These are phyloP conservation scores for Candida smagusa DNA, from an alignment of 1,139 yeast species.

Conservation along the genomic window DNA sequence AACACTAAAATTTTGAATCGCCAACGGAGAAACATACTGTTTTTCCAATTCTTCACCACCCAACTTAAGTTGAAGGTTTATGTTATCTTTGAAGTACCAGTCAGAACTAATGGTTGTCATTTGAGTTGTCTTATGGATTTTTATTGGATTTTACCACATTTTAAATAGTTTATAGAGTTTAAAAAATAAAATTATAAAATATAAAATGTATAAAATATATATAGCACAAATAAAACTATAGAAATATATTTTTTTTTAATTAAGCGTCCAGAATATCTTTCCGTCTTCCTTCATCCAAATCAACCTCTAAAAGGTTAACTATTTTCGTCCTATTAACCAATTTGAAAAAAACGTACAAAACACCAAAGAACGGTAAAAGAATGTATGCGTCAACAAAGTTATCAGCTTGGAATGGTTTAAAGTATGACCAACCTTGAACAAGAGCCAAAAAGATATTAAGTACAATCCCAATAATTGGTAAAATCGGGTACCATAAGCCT, in stretches of 20 bases:
- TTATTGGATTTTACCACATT: no score
- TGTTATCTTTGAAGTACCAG: constrained; percentile 8
- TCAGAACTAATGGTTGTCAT: background rate
- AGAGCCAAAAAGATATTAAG: constrained; percentile 54
- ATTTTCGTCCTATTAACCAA: constrained; percentile 42
- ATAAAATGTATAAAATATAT: no score
- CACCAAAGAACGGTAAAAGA: constrained; percentile 53
- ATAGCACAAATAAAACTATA: no score
- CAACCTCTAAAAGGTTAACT: constrained; percentile 39
- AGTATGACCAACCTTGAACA: constrained; percentile 68
- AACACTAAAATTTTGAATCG: no score
- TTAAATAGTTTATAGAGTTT: no score
- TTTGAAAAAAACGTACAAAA: constrained; percentile 41
- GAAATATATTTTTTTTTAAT: no score
- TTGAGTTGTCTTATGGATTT: no score
- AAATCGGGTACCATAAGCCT: constrained; percentile 52
- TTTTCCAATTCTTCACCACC: constrained; percentile 5
- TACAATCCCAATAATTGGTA: constrained; percentile 48
- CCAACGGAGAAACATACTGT: no score
- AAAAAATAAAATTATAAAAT: no score
- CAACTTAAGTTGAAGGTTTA: constrained; percentile 12
- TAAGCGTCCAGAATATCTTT: constrained; percentile 17
- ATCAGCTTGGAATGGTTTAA: constrained; percentile 59
- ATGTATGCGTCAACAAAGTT: constrained; percentile 66
- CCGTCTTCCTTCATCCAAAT: constrained; percentile 44